These are phyloP conservation scores for Saccharomycopsis schoenii DNA, from an alignment of 805 yeast species.

Conservation along the genomic window DNA sequence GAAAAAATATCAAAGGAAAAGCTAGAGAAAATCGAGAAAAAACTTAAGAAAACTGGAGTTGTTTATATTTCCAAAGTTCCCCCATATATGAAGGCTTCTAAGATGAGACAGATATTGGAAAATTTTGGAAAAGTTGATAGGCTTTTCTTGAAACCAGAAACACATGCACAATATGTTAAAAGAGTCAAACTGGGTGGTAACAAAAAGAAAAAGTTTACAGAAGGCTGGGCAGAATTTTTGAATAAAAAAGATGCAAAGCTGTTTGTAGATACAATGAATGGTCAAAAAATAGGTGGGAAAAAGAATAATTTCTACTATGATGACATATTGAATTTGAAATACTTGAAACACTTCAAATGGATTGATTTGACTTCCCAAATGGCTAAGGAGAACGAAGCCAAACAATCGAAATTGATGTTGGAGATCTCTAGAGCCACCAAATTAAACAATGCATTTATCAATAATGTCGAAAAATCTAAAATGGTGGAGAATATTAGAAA, in stretches of 20 bases:
- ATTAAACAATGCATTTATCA: slow-evolving; percentile 73
- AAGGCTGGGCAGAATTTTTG: slow-evolving; percentile 94
- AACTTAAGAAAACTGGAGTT: slow-evolving; percentile 72
- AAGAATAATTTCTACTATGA: slow-evolving; percentile 88
- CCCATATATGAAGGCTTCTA: slow-evolving; percentile 94
- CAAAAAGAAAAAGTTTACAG: slow-evolving; percentile 76
- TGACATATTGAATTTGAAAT: slow-evolving; percentile 85
- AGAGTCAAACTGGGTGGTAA: slow-evolving; percentile 87
- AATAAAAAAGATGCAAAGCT: slow-evolving; percentile 81
- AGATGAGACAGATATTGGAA: slow-evolving; percentile 68
- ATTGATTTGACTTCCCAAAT: slow-evolving; percentile 87
- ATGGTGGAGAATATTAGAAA: slow-evolving; percentile 59
- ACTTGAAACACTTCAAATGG: slow-evolving; percentile 91
- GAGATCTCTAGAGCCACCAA: slow-evolving; percentile 85
- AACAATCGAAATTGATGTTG: slow-evolving; percentile 78
- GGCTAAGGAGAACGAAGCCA: slow-evolving; percentile 77
- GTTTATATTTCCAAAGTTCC: slow-evolving; percentile 88
- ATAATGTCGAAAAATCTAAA: slow-evolving; percentile 79
- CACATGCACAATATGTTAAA: slow-evolving; percentile 46
- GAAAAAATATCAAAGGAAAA: slow-evolving; percentile 24
- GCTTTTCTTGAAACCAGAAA: slow-evolving; percentile 80
- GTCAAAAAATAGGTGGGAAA: slow-evolving; percentile 84
- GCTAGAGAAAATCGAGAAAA: slow-evolving; percentile 28
- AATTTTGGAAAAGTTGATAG: slow-evolving; percentile 87
- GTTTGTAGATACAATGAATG: slow-evolving; percentile 79